These are phyloP conservation scores for Bipolaris gigantea DNA, from an alignment of 2,329 filamentous ascomycete genomes.

Conservation along the genomic window DNA sequence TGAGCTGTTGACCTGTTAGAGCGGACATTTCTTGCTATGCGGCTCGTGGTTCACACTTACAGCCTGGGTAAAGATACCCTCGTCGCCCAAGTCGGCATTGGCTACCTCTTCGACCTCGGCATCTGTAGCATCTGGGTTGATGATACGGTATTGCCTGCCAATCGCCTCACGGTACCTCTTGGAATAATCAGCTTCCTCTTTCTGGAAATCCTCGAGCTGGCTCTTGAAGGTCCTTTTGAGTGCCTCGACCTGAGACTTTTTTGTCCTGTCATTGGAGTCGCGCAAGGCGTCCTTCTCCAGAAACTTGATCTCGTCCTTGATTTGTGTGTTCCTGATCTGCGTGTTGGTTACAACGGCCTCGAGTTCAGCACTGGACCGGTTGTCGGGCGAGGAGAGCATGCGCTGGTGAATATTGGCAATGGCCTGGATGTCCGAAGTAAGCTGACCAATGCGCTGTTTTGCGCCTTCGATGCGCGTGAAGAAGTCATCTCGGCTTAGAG, in stretches of 20 bases:
- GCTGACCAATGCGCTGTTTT: constrained; percentile 67
- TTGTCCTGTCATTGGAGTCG: constrained; percentile 65
- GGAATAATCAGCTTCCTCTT: constrained; percentile 71
- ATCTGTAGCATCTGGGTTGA: constrained; percentile 78
- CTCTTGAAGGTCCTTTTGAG: constrained; percentile 73
- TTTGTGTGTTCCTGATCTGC: constrained; percentile 57
- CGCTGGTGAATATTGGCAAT: constrained; percentile 73
- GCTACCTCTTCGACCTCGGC: constrained; percentile 70
- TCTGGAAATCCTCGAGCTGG: constrained; percentile 69
- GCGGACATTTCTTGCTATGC: not conserved
- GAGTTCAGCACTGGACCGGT: constrained; percentile 56
- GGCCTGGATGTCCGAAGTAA: constrained; percentile 67
- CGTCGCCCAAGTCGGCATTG: constrained; percentile 72
- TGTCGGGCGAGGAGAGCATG: constrained; percentile 67
- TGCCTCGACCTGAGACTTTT: constrained; percentile 68
- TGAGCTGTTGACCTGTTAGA: constrained; percentile 57
- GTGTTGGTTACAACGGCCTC: constrained; percentile 71
- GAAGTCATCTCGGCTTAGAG: constrained; percentile 67
- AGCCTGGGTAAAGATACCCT: constrained; percentile 80
- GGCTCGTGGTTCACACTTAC: constrained; percentile 55
- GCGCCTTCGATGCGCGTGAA: constrained; percentile 67
- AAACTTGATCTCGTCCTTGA: constrained; percentile 77
- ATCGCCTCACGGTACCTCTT: constrained; percentile 76
- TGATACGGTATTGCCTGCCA: constrained; percentile 76
- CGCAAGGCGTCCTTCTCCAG: constrained; percentile 71